Conservation (phyloP, 2,329 filamentous ascomycete genomes). For the Aspergillus sp. region DNA sequence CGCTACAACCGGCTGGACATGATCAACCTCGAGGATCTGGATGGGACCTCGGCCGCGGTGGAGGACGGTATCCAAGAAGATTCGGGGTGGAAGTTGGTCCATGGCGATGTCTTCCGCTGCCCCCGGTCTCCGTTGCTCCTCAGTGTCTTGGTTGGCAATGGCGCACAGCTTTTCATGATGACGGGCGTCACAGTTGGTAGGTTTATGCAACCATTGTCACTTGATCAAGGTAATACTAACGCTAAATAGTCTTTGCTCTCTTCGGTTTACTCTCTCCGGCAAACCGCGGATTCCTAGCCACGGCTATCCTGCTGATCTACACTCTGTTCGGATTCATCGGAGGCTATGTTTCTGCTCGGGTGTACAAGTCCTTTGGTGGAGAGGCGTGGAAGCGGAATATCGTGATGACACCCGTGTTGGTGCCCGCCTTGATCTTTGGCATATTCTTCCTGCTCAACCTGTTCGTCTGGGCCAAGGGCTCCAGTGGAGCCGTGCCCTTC, state of each 20-base stretch:
- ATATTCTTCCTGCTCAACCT: slow-evolving; percentile 93
- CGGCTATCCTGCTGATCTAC: slow-evolving; percentile 89
- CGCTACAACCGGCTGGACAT: slow-evolving; percentile 93
- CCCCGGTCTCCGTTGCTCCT: slow-evolving; percentile 80
- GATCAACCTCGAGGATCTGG: slow-evolving; percentile 85
- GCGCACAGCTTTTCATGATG: slow-evolving; percentile 97
- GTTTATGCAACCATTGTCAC: slow-evolving; percentile 15
- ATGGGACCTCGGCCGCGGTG: slow-evolving; percentile 68
- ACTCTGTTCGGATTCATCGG: slow-evolving; percentile 90
- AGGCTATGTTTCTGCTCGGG: slow-evolving; percentile 81
- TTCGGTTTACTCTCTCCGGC: slow-evolving; percentile 94
- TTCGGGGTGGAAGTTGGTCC: slow-evolving; percentile 97
- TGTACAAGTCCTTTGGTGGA: slow-evolving; percentile 93
- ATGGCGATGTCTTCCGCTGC: slow-evolving; percentile 93
- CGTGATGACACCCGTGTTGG: slow-evolving; percentile 76
- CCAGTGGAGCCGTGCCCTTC: slow-evolving; percentile 92
- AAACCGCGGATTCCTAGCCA: slow-evolving; percentile 89
- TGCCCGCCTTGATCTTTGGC: slow-evolving; percentile 82
- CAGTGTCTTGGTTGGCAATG: slow-evolving; percentile 86
- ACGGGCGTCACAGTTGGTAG: slow-evolving; percentile 80
- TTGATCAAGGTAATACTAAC: slow-evolving; percentile 6
- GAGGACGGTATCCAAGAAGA: slow-evolving; percentile 97
- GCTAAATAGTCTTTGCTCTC: slow-evolving; percentile 68
- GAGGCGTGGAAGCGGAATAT: slow-evolving; percentile 96
- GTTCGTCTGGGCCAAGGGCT: slow-evolving; percentile 91